A percentile compares a stretch with the other conserved stretches of the same genome.
Evolutionary conservation across 495 filamentous ascomycete genomes (phyloP).

Genomic region (Emericellopsis terricola): DNA sequence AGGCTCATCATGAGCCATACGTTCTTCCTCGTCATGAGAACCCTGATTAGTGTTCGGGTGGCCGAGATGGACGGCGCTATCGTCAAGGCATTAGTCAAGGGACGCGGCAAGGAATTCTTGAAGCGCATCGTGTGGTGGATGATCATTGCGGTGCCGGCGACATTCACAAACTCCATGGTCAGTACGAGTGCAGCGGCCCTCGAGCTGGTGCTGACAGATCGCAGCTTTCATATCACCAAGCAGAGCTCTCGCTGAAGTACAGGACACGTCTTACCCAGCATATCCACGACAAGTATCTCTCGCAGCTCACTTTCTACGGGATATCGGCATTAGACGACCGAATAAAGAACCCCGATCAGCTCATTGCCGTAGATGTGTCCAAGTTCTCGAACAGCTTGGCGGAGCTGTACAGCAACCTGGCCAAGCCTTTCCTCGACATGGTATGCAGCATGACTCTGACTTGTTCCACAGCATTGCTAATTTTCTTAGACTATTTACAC

Average conservation of each 20-base stretch:
- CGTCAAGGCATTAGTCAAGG: constrained; percentile 79
- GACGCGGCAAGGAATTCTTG: constrained; percentile 81
- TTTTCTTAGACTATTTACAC: constrained; percentile 59
- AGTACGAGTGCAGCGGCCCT: constrained; percentile 11
- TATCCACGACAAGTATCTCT: constrained; percentile 86
- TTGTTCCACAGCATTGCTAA: too few relatives aligned
- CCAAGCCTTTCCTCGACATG: constrained; percentile 89
- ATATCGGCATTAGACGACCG: constrained; percentile 90
- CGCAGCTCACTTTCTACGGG: constrained; percentile 93
- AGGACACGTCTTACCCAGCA: constrained; percentile 78
- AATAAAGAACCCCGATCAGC: constrained; percentile 96
- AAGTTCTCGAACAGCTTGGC: constrained; percentile 91
- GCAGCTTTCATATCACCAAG: constrained; percentile 92
- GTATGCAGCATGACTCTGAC: constrained; percentile 14
- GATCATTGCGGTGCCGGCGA: constrained; percentile 90
- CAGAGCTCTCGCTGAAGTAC: constrained; percentile 81
- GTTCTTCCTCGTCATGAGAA: constrained; percentile 64
- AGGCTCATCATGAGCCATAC: constrained; percentile 71
- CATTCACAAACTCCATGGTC: constrained; percentile 98
- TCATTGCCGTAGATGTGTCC: constrained; percentile 89
- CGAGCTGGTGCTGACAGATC: neutral
- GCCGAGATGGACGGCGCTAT: constrained; percentile 87
- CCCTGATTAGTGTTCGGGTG: constrained; percentile 84
- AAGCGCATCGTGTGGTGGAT: constrained; percentile 94
- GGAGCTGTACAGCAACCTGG: constrained; percentile 93